These are phyloP conservation scores for Tylopilus subfusipes DNA, from an alignment of 768 basidiomycete species.

Conservation along the genomic window DNA sequence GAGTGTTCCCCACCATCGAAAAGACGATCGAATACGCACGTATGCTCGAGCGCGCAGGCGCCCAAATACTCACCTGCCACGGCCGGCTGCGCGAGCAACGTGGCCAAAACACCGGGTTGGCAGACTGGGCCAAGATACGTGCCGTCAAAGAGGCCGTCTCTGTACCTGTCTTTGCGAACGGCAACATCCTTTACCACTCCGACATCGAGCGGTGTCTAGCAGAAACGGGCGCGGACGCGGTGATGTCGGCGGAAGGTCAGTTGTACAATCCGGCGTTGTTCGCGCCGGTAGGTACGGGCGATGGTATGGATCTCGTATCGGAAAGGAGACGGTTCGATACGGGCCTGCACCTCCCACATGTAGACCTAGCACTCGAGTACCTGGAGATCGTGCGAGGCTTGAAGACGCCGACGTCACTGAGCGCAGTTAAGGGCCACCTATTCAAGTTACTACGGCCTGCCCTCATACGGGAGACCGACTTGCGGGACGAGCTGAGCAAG, in stretches of 20 bases:
- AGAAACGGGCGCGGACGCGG: constrained; percentile 83
- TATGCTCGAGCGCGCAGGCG: constrained; percentile 94
- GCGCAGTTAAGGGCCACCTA: constrained; percentile 87
- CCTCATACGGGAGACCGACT: constrained; percentile 58
- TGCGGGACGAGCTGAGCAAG: constrained; percentile 69
- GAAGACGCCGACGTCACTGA: constrained; percentile 64
- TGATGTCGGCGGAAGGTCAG: constrained; percentile 95
- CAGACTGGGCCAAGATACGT: constrained; percentile 85
- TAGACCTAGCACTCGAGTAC: constrained; percentile 80
- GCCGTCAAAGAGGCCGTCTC: constrained; percentile 88
- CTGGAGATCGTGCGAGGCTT: constrained; percentile 63
- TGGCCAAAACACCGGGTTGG: constrained; percentile 80
- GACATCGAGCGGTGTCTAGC: constrained; percentile 79
- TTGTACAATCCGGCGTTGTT: constrained; percentile 91
- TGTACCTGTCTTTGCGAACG: constrained; percentile 95
- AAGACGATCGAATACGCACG: constrained; percentile 92
- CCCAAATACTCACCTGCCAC: constrained; percentile 92
- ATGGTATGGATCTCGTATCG: too few species aligned
- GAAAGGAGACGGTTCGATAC: constrained; percentile 29
- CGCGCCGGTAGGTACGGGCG: constrained; percentile 31
- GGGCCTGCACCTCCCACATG: constrained; percentile 51
- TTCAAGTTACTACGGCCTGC: constrained; percentile 90
- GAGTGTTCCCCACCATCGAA: constrained; percentile 80
- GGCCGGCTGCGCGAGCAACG: constrained; percentile 90
- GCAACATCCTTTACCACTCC: constrained; percentile 85